These are phyloP conservation scores for Hortiboletus rubellus DNA, from an alignment of 1,284 basidiomycete species.

Conservation along the genomic window DNA sequence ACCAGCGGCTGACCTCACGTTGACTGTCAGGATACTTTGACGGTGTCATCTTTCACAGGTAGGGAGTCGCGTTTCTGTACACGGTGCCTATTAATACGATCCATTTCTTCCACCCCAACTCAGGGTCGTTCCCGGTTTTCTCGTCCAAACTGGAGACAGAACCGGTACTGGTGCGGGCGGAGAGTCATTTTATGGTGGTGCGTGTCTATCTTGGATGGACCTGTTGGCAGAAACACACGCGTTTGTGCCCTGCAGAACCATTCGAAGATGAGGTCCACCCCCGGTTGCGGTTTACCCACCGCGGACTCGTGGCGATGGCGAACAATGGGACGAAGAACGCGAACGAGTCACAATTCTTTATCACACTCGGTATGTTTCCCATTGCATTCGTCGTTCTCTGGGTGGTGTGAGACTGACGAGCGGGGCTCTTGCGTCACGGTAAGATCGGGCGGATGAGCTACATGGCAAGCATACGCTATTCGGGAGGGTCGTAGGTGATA, in stretches of 20 bases:
- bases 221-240: neutral
- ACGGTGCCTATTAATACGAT: neutral
- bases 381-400: neutral
- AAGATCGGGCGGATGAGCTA: constrained; percentile 85
- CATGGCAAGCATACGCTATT: constrained; percentile 90
- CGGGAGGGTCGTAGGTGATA: constrained; percentile 78
- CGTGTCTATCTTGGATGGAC: constrained; percentile 19
- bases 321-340: constrained; percentile 84
- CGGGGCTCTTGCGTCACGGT: neutral
- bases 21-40: constrained; percentile 85
- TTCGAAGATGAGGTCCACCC: constrained; percentile 96
- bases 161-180: constrained; percentile 91
- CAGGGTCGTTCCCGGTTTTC: constrained; percentile 82
- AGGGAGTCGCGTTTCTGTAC: constrained; percentile 23
- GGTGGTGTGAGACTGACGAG: constrained; percentile 1
- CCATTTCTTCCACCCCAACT: neutral
- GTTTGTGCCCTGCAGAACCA: constrained; percentile 53
- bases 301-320: constrained; percentile 93
- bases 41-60: constrained; percentile 90
- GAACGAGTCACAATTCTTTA: constrained; percentile 90
- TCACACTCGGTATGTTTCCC: constrained; percentile 71
- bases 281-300: constrained; percentile 77
- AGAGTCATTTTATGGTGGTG: constrained; percentile 89
- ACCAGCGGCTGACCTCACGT: constrained; percentile 8
- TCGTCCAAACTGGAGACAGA: constrained; percentile 94